These are phyloP conservation scores for Bipolaris oryzae DNA, from an alignment of 2,329 filamentous ascomycete genomes.

Conservation along the genomic window DNA sequence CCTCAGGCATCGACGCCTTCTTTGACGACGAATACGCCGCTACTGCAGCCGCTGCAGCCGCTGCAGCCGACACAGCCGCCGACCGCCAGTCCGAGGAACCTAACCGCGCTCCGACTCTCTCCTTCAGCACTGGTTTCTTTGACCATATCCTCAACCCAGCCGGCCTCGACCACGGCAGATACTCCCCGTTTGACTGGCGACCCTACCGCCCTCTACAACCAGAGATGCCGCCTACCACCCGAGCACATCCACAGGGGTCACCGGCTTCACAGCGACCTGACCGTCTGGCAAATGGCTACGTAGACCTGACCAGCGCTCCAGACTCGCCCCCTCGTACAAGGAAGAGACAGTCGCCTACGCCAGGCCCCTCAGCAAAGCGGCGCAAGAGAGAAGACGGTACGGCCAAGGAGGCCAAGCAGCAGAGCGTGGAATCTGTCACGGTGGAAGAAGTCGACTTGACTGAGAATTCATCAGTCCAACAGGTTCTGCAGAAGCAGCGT, in stretches of 20 bases:
- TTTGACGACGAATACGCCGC: constrained; percentile 11
- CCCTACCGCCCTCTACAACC: constrained; percentile 4
- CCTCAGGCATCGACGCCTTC: constrained; percentile 3
- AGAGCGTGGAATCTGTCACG: constrained; percentile 20
- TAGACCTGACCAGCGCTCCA: constrained; percentile 41
- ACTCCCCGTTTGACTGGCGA: constrained; percentile 20
- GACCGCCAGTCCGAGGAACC: constrained; percentile 20
- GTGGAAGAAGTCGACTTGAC: constrained; percentile 60
- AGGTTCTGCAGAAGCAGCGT: constrained; percentile 59
- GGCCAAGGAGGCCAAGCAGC: constrained; percentile 2
- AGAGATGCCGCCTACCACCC: constrained; percentile 25
- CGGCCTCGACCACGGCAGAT: constrained; percentile 22
- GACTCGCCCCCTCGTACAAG: constrained; percentile 29
- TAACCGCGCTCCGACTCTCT: constrained; percentile 21
- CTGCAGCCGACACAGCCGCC: neutral
- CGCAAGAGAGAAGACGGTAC: constrained; percentile 30
- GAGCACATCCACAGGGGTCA: constrained; percentile 17
- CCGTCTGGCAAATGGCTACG: constrained; percentile 44
- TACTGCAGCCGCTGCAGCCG: neutral
- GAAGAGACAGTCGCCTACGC: constrained; percentile 29
- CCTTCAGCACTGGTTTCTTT: constrained; percentile 33
- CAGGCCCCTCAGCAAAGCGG: constrained; percentile 44
- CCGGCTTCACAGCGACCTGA: constrained; percentile 23
- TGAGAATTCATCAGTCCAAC: constrained; percentile 49
- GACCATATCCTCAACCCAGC: constrained; percentile 40